Evolutionary conservation across 2,329 filamentous ascomycete species (phyloP), one percentile per base, ranked within the genome.

Genomic region (Fusarium compactum): DNA sequence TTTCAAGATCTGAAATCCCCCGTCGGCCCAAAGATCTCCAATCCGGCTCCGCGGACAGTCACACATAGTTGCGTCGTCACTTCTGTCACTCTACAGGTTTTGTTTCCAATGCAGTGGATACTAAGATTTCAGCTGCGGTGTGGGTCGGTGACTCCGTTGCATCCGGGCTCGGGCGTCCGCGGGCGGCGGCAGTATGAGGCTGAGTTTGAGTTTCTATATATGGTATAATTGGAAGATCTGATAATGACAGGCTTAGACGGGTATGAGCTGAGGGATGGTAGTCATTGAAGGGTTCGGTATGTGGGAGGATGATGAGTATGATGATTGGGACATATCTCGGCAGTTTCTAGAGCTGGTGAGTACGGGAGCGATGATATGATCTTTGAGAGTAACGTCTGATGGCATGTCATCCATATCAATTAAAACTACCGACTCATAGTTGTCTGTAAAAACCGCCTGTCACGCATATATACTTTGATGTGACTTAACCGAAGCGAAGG

Each of bases 141-240:
- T 66, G 62, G 63, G 55, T 43, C 63, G 24, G 27, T 3, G 20
- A 22, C 22, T 47, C 40, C 53, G 44, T 25, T 45, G n/a, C 4
- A 22, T 3, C 62, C 45, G 59, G 30, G 38, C 22, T 65, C 62
- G 47, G 63, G 25, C 5, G 11, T 51, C 62, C 63, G 63, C 63
- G 63, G 63, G 38, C 30, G 18, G 14, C 7, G 27, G 9, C 10
- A 20, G 25, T n/a, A 10, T 44, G 54, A 61, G 54, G 29, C 62
- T 65, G 50, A 65, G 45, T 41, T 34, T 8, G n/a, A 9, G 27
- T 32, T 29, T 34, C 22, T 25, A 45, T 32, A 48, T 48, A 64
- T 51, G 16, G 24, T 6, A 40, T 40, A 16, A 53, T 43, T 7
- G 14, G 24, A 20, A 52, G 32, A 53, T 53, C 14, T 22, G 24